phyloP scores from a whole-genome alignment of 179 eudicot genomes.

The Spergularia azorica region DNA sequence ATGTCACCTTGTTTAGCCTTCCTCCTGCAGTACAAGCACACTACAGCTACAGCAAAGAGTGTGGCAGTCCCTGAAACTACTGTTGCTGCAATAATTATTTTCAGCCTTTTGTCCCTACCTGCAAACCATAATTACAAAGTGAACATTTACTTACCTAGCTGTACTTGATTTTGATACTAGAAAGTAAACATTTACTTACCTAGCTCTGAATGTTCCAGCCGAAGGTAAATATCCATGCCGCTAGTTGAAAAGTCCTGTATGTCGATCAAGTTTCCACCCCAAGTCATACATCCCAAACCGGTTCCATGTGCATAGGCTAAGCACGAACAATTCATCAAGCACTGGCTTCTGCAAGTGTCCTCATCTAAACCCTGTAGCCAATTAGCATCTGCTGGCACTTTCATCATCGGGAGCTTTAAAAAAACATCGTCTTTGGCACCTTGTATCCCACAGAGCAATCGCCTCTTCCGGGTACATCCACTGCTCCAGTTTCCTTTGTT shows the following conservation, averaged over 20 bases:
- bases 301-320: constrained; percentile 20
- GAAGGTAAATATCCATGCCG: constrained; percentile 19
- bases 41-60: background rate
- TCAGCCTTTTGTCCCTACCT: background rate
- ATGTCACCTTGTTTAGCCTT: background rate
- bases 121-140: background rate
- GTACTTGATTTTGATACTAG: too few species aligned
- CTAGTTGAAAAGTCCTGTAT: background rate
- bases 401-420: constrained; percentile 27
- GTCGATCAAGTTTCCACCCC: constrained; percentile 21
- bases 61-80: background rate
- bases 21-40: background rate
- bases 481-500: constrained; percentile 34
- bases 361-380: background rate
- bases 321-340: constrained; percentile 10
- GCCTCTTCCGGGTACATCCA: constrained; percentile 41
- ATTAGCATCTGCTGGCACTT: constrained; percentile 33
- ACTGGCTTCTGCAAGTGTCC: constrained; percentile 11
- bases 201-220: constrained; percentile 26
- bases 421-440: constrained; percentile 37
- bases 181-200: background rate
- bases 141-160: too few species aligned
- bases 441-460: constrained; percentile 20
- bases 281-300: constrained; percentile 22
- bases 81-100: background rate